phyloP scores from a whole-genome alignment of 371 early-diverging fungal genomes.

The Mucor ambiguus region DNA sequence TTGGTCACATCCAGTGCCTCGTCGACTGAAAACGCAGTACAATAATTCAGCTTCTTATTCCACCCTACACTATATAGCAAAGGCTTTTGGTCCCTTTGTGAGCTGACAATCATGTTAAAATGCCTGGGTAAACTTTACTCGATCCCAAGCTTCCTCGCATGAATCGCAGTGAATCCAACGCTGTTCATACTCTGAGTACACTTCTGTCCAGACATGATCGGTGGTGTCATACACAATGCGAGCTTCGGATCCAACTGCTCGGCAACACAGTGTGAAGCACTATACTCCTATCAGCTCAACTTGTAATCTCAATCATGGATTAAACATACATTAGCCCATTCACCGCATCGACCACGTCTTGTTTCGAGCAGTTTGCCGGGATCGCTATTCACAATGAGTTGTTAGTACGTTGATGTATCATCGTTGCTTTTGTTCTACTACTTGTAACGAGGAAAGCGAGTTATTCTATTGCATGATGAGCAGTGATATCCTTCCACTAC shows the following conservation, averaged over 20 bases:
- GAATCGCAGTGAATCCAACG: constrained; percentile 76
- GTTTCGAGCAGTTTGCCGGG: constrained; percentile 61
- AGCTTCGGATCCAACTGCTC: constrained; percentile 67
- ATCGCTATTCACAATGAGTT: constrained; percentile 36
- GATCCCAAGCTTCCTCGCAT: constrained; percentile 69
- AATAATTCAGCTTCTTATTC: constrained; percentile 74
- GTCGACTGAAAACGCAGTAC: constrained; percentile 55
- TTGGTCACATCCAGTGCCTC: constrained; percentile 70
- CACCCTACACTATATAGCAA: constrained; percentile 71
- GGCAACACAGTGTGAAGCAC: constrained; percentile 68
- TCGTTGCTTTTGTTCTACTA: constrained; percentile 42
- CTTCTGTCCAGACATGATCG: constrained; percentile 77
- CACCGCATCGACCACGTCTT: constrained; percentile 74
- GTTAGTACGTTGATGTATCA: background rate
- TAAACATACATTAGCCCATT: constrained; percentile 71
- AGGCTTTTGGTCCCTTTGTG: constrained; percentile 30
- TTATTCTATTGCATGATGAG: constrained; percentile 36
- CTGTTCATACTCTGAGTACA: constrained; percentile 56
- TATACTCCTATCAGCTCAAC: constrained; percentile 9
- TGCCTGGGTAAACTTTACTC: constrained; percentile 18
- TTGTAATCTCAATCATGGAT: background rate
- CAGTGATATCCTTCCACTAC: constrained; percentile 66
- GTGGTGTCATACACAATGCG: constrained; percentile 65
- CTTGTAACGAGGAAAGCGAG: constrained; percentile 78
- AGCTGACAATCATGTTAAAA: background rate